Evolutionary conservation across 306 rosid genomes (phyloP), one percentile per base, ranked within the genome.

Genomic region (Castanea crenata): DNA sequence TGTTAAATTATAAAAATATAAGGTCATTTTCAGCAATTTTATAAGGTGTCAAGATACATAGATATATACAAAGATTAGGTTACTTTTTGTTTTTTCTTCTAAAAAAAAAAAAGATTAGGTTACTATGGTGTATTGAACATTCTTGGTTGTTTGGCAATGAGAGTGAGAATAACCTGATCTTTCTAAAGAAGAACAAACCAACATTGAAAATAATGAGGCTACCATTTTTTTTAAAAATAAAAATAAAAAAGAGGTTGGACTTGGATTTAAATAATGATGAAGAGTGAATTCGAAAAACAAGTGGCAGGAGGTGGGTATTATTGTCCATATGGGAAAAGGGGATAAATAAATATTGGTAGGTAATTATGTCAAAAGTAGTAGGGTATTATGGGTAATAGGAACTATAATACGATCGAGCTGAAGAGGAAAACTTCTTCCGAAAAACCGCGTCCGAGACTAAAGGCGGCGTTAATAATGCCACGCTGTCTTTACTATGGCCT

Each of bases 241-340:
- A 46, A 8, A 46, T 3, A 38, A 8, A 34, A 4, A 13, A 16
- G 55, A 59, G 81, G 71, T 32, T 46, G 69, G 63, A 46, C 46
- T 74, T 75, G 54, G 16, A 49, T 62, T 62, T 59, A 41, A 79
- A 78, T 56, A 59, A 69, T 52, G 46, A 41, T 35, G 38, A 55
- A 44, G 71, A 29, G 64, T 62, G 46, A 41, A 41, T 80, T n/a
- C 64, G 82, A 73, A 80, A 84, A 82, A 75, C 58, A 49, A 52
- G 76, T 51, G 69, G 69, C 4, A 56, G 44, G 18, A 18, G 55
- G 52, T n/a, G 95, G 93, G 89, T 72, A 85, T 69, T 81, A 79
- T 84, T 68, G 90, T 88, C 88, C 84, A 4, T 21, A 19, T 14
- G 0, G 56, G 65, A 41, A 8, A 55, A 51, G 0, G 54, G 5